Conservation (phyloP, 2,329 filamentous ascomycete genomes). For the Aureobasidium sp. region DNA sequence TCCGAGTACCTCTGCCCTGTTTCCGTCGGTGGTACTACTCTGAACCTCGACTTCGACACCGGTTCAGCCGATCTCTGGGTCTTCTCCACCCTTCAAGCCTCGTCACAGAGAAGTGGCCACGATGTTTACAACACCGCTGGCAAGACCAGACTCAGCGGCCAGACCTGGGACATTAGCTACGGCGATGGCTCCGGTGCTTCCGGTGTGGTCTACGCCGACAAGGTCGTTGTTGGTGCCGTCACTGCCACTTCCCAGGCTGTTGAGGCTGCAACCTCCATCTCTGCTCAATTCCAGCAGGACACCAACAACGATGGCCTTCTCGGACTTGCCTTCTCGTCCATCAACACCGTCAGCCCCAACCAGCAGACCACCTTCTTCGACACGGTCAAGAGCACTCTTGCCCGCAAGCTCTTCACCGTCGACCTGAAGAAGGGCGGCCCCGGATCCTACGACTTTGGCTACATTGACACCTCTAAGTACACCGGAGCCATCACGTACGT, state of each 20-base stretch:
- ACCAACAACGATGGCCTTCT: conserved; percentile 50
- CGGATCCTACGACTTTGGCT: conserved; percentile 51
- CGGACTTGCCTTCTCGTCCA: conserved; percentile 50
- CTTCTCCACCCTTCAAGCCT: conserved; percentile 52
- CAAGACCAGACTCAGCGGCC: conserved; percentile 38
- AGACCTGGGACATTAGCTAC: conserved; percentile 55
- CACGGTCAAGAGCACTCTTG: conserved; percentile 45
- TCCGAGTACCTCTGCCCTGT: conserved; percentile 45
- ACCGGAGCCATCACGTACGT: conserved; percentile 50
- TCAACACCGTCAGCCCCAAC: conserved; percentile 49
- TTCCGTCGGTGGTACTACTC: conserved; percentile 52
- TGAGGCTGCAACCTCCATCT: conserved; percentile 54
- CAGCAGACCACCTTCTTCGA: conserved; percentile 53
- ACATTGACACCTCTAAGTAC: conserved; percentile 52
- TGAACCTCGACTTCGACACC: conserved; percentile 67
- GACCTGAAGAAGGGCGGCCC: conserved; percentile 45
- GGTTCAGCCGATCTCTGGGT: conserved; percentile 54
- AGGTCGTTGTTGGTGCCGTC: conserved; percentile 52
- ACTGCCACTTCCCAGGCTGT: conserved; percentile 55
- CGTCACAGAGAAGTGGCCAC: conserved; percentile 46
- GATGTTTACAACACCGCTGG: conserved; percentile 47
- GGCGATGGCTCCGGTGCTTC: conserved; percentile 56
- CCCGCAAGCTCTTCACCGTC: conserved; percentile 49
- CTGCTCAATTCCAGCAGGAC: conserved; percentile 44
- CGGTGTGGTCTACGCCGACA: conserved; percentile 59